phyloP scores from a whole-genome alignment of 2,329 filamentous ascomycete genomes.

The Clarireedia homoeocarpa region DNA sequence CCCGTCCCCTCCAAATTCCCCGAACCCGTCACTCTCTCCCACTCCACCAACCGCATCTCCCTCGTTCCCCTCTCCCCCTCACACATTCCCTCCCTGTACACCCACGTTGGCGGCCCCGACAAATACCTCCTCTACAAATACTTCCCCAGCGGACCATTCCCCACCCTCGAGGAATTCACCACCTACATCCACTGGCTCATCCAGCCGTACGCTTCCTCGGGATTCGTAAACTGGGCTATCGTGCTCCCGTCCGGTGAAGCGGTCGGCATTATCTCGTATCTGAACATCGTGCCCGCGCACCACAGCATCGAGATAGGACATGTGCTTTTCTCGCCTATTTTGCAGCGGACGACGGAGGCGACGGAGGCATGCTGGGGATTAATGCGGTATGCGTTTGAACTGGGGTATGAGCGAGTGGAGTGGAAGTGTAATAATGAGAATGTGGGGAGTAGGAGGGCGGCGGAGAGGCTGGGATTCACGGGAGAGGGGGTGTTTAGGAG shows the following conservation, averaged over 20 bases:
- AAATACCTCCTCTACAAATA: constrained; percentile 35
- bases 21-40: constrained; percentile 3
- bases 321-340: constrained; percentile 40
- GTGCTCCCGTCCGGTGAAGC: constrained; percentile 15
- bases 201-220: not conserved
- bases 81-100: constrained; percentile 19
- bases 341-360: constrained; percentile 47
- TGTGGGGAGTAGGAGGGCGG: constrained; percentile 44
- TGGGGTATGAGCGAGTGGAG: constrained; percentile 50
- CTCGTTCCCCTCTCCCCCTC: constrained; percentile 14
- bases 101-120: constrained; percentile 13
- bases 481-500: constrained; percentile 54
- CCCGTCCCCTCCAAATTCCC: not conserved
- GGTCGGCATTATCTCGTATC: constrained; percentile 35
- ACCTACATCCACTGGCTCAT: constrained; percentile 15
- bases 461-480: constrained; percentile 47
- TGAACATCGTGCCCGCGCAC: constrained; percentile 41
- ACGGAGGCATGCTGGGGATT: constrained; percentile 53
- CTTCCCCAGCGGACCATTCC: constrained; percentile 32
- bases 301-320: constrained; percentile 49
- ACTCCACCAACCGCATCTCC: constrained; percentile 11
- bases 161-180: constrained; percentile 26
- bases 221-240: not conserved
- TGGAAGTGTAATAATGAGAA: constrained; percentile 59
- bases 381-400: constrained; percentile 44